Base-by-base conservation (phyloP, 768 basidiomycete species). In the Boletus insuetus region DNA sequence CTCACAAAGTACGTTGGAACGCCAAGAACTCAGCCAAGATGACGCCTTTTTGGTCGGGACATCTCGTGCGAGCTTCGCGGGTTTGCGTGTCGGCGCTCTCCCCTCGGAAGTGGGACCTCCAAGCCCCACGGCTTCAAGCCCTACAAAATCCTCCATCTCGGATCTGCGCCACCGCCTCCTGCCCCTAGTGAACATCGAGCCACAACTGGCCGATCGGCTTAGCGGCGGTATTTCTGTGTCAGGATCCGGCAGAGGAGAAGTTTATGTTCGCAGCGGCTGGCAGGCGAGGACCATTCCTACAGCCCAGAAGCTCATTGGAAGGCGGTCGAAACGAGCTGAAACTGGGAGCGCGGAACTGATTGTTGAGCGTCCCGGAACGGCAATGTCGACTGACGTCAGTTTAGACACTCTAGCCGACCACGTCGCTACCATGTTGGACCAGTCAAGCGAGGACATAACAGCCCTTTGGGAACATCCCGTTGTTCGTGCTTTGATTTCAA, bases 211-310 rank as follows among this genome's bases (percentile, higher is more conserved):
- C 7, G 83, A 88, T 57, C 81, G 85, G 39, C 79, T 92, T 19
- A 89, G 86, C 51, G 89, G 88, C 26, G 89, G 89, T 14, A 72
- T 90, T 51, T 75, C 81, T 22, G 82, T 89, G 32, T 84, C 85
- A 20, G 87, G 87, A 29, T 86, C 87, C n/a, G 88, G 87, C 9
- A 88, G 81, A 61, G 85, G 86, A 56, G 82, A 82, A 49, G 81
- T 92, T 34, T 89, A 80, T 64, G 90, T 92, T 17, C 85, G 90
- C 26, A 84, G 80, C 46, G 90, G 90, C 13, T 92, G 90, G 90
- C 90, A 92, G 66, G 78, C 85, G 6, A 81, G 85, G 51, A 83
- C 84, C 1, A 75, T 83, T 49, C 79, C 85, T 60, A 80, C 81
- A 45, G 76, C 82, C 11, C 64, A 64, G 46, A 74, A 60, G 51